These are phyloP conservation scores for Whalleya microplaca DNA, from an alignment of 2,329 filamentous ascomycete species.

Conservation along the genomic window DNA sequence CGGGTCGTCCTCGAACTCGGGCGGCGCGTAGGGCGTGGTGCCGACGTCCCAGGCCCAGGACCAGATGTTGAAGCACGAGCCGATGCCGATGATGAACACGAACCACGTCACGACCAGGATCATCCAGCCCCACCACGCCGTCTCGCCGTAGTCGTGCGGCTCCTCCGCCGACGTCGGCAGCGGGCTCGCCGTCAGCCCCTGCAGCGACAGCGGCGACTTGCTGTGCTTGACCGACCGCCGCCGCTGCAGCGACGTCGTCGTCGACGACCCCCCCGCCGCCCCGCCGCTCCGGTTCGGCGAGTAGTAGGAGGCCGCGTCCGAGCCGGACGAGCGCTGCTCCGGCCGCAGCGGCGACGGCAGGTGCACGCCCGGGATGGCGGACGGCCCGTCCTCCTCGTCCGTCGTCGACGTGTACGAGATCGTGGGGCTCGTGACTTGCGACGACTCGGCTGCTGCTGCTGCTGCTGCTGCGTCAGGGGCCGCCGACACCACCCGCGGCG, in stretches of 20 bases:
- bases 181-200: constrained; percentile 54
- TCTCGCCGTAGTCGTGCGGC: constrained; percentile 86
- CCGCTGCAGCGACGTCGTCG: constrained; percentile 41
- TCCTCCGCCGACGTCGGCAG: constrained; percentile 55
- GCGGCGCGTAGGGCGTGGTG: constrained; percentile 91
- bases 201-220: constrained; percentile 64
- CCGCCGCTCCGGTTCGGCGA: constrained; percentile 37
- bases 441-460: constrained; percentile 27
- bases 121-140: constrained; percentile 98
- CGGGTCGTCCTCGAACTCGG: constrained; percentile 91
- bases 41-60: constrained; percentile 99
- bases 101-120: constrained; percentile 90
- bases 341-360: constrained; percentile 49
- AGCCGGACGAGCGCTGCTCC: constrained; percentile 56
- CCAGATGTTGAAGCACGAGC: constrained; percentile 92
- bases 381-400: constrained; percentile 79
- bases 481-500: too few relatives aligned
- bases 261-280: too few relatives aligned
- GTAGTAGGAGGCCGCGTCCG: constrained; percentile 71
- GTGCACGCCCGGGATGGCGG: constrained; percentile 64
- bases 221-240: constrained; percentile 55
- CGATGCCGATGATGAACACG: constrained; percentile 96
- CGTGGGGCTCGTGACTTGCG: constrained; percentile 53
- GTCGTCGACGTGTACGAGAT: constrained; percentile 74
- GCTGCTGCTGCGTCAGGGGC: constrained; percentile 27